Base-by-base conservation (phyloP, 306 rosid species). In the Pyrus betulifolia region DNA sequence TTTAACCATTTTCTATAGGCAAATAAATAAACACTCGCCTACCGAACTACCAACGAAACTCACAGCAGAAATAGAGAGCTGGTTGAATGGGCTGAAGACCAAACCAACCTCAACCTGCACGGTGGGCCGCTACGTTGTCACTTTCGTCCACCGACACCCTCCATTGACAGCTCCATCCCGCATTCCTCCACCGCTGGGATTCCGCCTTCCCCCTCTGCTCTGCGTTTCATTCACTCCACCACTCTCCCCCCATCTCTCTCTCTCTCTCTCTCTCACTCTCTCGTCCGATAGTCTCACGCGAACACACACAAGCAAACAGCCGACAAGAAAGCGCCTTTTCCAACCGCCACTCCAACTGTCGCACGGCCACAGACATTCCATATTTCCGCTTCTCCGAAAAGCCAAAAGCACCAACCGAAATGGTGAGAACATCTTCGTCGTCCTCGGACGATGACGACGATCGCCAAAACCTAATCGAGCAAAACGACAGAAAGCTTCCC, bases 391-490 rank as follows among this genome's bases (percentile, higher is more conserved):
- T 15, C 19, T 17, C 42, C 10, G 22, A 63, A 63, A 28, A 63
- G 66, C 21, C 38, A 61, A 13, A 61, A 55, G 31, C 27, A 22
- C 63, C 17, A 1, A 17, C 19, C 8, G 13, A 69, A 66, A 82
- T 85, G 84, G 92, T 67, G 28, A 83, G 90, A 40, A 57, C 76
- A 40, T 95, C 86, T 51, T 89, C 88, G 0, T 87, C 74, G 23
- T 79, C 82, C 38, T 86, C 91, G 28, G 97, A 92, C 85, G 98
- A 92, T 44, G 94, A 89, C 30, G 97, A 95, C 45, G 98, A 95
- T 63, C 93, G 84, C 78, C 88, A 79, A 45, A 83, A 76, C 86
- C 89, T 95, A 69, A 86, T 95, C 63, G 84, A 86, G 1, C 96
- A 90, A 22, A 83, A 90, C 85, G 83, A 75, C 25, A 68, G 84